Evolutionary conservation across 768 basidiomycete genomes (phyloP).

Genomic region (Leccinum arenicola): DNA sequence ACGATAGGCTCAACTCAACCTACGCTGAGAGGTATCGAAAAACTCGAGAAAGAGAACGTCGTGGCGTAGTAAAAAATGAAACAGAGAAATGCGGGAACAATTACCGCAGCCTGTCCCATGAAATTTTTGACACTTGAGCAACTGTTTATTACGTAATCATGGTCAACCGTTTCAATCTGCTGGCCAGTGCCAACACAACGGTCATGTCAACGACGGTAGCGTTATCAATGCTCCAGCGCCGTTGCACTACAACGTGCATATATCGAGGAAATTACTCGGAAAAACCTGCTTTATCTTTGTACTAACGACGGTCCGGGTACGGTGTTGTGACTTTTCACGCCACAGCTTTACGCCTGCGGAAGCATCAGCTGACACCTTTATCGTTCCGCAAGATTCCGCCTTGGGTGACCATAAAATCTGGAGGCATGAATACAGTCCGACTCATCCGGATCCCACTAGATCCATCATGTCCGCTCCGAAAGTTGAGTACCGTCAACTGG

Average conservation of each 20-base stretch:
- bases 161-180: not conserved
- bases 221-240: too few species aligned
- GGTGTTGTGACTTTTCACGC: too few species aligned
- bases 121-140: too few species aligned
- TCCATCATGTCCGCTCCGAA: conserved; percentile 7
- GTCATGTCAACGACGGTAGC: not conserved
- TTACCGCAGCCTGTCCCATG: too few species aligned
- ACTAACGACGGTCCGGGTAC: too few species aligned
- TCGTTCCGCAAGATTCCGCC: not conserved
- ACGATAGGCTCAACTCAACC: not conserved
- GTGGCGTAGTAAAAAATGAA: not conserved
- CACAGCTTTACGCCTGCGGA: too few species aligned
- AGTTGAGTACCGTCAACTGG: conserved; percentile 26
- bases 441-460: not conserved
- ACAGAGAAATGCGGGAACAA: not conserved
- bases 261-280: not conserved
- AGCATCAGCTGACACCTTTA: not conserved
- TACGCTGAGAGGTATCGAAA: not conserved
- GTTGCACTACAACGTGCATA: not conserved
- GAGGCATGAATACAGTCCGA: not conserved
- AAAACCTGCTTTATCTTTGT: not conserved
- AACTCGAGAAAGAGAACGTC: not conserved
- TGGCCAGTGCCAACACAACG: too few species aligned
- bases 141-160: conserved; percentile 11
- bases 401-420: not conserved